phyloP scores from a whole-genome alignment of 129 eudicot species.

The Erigeron canadensis region DNA sequence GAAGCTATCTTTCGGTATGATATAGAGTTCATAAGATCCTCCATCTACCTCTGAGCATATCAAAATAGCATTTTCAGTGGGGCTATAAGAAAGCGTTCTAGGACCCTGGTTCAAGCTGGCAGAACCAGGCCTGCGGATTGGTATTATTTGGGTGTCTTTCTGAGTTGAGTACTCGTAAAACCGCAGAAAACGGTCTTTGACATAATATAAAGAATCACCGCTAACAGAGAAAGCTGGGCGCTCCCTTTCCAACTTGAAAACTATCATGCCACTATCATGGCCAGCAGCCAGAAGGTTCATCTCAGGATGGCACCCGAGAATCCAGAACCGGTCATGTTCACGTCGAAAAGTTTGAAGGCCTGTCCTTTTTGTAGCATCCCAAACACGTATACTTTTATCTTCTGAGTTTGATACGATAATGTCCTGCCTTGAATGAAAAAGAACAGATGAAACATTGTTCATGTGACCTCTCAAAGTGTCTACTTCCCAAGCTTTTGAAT shows the following conservation, averaged over 20 bases:
- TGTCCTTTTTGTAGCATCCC: conserved; percentile 74
- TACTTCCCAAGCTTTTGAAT: conserved; percentile 78
- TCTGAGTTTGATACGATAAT: conserved; percentile 69
- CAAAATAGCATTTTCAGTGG: conserved; percentile 58
- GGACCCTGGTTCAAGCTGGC: conserved; percentile 58
- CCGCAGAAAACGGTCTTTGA: conserved; percentile 61
- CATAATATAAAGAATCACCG: conserved; percentile 46
- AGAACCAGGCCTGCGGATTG: conserved; percentile 67
- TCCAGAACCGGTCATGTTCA: conserved; percentile 74
- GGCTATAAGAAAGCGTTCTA: conserved; percentile 54
- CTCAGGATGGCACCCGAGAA: conserved; percentile 62
- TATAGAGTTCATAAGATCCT: conserved; percentile 62
- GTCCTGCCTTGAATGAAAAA: conserved; percentile 58
- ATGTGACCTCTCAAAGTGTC: conserved; percentile 75
- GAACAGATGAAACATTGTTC: conserved; percentile 66
- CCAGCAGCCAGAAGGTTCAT: conserved; percentile 72
- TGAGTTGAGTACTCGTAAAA: conserved; percentile 56
- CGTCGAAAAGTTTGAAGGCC: conserved; percentile 67
- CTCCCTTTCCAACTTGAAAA: conserved; percentile 62
- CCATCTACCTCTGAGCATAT: conserved; percentile 66
- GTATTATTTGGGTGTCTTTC: conserved; percentile 57
- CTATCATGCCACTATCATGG: conserved; percentile 73
- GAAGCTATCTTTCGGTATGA: conserved; percentile 52
- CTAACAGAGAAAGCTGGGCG: conserved; percentile 63
- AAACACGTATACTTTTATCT: conserved; percentile 65